Percentiles rank a stretch among this genome's conserved stretches.
phyloP scores from a whole-genome alignment of 768 basidiomycete genomes.

The Pulveroboletus ravenelii region DNA sequence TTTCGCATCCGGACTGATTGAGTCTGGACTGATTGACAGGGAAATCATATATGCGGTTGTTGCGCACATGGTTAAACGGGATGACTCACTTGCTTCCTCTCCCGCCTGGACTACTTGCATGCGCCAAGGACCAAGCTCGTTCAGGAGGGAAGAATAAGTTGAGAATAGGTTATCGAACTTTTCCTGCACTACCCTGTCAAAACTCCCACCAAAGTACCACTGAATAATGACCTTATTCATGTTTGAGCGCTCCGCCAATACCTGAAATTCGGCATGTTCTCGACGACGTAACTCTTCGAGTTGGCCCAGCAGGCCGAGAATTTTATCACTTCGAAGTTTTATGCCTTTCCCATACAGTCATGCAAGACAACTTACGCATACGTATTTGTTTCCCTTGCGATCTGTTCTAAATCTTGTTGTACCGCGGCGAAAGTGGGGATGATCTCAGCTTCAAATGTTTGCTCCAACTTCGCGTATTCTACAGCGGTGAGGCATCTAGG shows the following conservation, averaged over 20 bases:
- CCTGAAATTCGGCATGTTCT: constrained; percentile 7
- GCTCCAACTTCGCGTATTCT: constrained; percentile 16
- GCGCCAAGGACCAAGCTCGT: constrained; percentile 32
- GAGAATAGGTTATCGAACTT: constrained; percentile 22
- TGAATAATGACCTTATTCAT: constrained; percentile 15
- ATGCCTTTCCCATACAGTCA: not conserved
- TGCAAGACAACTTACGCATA: constrained; percentile 22
- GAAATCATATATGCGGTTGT: constrained; percentile 1
- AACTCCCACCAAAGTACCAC: not conserved
- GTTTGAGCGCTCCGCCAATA: constrained; percentile 4
- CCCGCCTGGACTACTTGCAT: constrained; percentile 29
- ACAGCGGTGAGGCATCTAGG: not conserved
- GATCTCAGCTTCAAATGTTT: constrained; percentile 19
- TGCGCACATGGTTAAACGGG: not conserved
- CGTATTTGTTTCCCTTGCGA: constrained; percentile 24
- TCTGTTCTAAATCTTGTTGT: constrained; percentile 9
- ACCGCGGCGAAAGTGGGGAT: constrained; percentile 14
- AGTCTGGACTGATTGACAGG: constrained; percentile 25
- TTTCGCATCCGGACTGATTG: constrained; percentile 30
- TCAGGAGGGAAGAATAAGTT: constrained; percentile 22
- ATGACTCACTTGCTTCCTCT: constrained; percentile 31
- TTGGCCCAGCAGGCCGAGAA: constrained; percentile 16
- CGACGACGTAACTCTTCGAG: constrained; percentile 21
- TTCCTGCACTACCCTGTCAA: constrained; percentile 15
- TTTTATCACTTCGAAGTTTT: constrained; percentile 15